phyloP scores from a whole-genome alignment of 116 monocot genomes.

The Thalassia testudinum region DNA sequence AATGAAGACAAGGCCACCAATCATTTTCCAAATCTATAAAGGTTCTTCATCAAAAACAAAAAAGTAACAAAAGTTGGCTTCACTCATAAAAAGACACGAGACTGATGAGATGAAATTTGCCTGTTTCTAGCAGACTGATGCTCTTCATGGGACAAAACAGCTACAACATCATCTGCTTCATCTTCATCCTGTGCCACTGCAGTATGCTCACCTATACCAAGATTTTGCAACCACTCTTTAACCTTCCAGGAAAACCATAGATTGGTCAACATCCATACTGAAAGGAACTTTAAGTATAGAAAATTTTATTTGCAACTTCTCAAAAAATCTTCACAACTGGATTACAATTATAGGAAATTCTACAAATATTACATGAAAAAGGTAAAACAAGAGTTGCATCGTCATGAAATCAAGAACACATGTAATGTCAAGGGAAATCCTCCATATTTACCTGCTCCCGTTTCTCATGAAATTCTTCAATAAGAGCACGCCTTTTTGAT shows the following conservation, averaged over 20 bases:
- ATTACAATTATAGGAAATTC: too few relatives aligned
- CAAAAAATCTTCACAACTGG: too few relatives aligned
- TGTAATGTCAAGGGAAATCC: background rate
- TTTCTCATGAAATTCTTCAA: constrained; percentile 88
- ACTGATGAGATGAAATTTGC: constrained; percentile 16
- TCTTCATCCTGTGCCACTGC: constrained; percentile 77
- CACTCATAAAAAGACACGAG: too few relatives aligned
- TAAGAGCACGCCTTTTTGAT: constrained; percentile 73
- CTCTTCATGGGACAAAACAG: constrained; percentile 53
- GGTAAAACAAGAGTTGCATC: too few relatives aligned
- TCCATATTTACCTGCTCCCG: constrained; percentile 78
- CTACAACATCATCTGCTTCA: constrained; percentile 75
- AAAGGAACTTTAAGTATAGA: background rate
- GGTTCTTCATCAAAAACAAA: too few relatives aligned
- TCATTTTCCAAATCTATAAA: too few relatives aligned
- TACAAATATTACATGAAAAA: too few relatives aligned
- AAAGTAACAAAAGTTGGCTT: too few relatives aligned
- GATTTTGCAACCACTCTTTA: constrained; percentile 97
- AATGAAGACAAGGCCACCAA: too few relatives aligned
- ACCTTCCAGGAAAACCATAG: constrained; percentile 27
- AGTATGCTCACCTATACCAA: constrained; percentile 71
- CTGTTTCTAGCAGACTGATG: constrained; percentile 62
- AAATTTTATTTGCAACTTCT: too few relatives aligned
- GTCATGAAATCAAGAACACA: too few relatives aligned
- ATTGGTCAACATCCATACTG: too few relatives aligned